Evolutionary conservation across 1,284 basidiomycete genomes (phyloP).

Genomic region (Pseudozyma thailandica): DNA sequence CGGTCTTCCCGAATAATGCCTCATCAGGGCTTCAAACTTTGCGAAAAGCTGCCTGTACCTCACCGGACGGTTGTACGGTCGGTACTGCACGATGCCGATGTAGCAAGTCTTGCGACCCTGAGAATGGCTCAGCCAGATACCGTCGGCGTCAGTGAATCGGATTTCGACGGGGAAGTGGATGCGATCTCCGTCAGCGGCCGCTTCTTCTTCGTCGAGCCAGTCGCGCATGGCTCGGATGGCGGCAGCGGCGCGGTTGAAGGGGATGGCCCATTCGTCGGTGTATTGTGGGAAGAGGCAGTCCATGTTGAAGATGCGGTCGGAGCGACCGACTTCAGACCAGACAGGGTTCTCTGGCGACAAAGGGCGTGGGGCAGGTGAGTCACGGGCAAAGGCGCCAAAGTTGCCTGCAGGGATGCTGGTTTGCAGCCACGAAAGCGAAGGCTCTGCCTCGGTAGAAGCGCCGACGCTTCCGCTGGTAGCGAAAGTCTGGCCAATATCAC

Average conservation of each 20-base stretch:
- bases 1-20: constrained; percentile 81
- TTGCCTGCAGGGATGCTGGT: constrained; percentile 24
- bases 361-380: constrained; percentile 36
- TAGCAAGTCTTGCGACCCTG: constrained; percentile 84
- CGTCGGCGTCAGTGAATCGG: constrained; percentile 86
- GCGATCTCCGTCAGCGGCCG: constrained; percentile 77
- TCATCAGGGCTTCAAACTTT: constrained; percentile 81
- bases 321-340: constrained; percentile 52
- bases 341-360: constrained; percentile 33
- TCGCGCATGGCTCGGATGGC: constrained; percentile 80
- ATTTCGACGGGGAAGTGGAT: constrained; percentile 95
- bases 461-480: constrained; percentile 18
- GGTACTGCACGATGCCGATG: constrained; percentile 96
- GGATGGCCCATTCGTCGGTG: constrained; percentile 84
- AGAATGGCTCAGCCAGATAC: constrained; percentile 92
- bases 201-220: constrained; percentile 79
- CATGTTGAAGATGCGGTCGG: constrained; percentile 65
- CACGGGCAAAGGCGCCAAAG: constrained; percentile 30
- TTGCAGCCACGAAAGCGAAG: constrained; percentile 20
- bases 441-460: constrained; percentile 27
- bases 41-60: constrained; percentile 84
- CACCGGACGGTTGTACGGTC: constrained; percentile 89
- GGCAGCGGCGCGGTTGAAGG: constrained; percentile 72
- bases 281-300: constrained; percentile 67
- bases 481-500: constrained; percentile 33